Base-by-base conservation (phyloP, 768 basidiomycete species). In the Boletales sp. region DNA sequence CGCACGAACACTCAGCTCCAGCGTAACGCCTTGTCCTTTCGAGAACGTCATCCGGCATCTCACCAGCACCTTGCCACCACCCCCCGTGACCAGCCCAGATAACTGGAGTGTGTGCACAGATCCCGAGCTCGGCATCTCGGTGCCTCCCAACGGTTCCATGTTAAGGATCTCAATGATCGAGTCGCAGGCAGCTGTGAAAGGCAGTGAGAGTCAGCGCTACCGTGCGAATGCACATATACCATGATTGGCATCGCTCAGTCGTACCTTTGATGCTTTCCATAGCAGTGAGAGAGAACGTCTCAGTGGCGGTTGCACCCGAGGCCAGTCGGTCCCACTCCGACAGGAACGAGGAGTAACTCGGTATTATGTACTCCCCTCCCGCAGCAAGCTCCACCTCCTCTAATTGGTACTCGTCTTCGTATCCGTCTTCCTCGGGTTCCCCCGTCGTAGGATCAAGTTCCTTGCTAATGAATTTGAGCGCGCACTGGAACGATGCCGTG, bases 381-480 rank as follows among this genome's bases (percentile, higher is more conserved):
- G 91, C 94, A 51, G 87, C 85, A 46, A 99, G 75, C 66, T 98
- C 96, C 49, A 96, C 82, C 54, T 98, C 96, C 68, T 99, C 96
- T 38, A 97, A 74, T 68, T 92, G 90, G 70, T 99, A 99, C 70
- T 98, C 95, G 72, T 98, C 96, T 64, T 94, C 90, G 68, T 98
- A 99, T n/a, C 96, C 96, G 47, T 96, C 94, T 56, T 90, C 92
- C 70, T 99, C 96, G 9, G 96, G 96, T 62, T 90, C 85, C 19
- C 94, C 94, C 13, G 90, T 94, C 40, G 87, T 80, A 12, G 96
- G 96, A 69, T 99, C 96, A 15, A 98, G 81, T 65, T 99, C 96
- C 70, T 98, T 99, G 74, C 90, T 94, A 59, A 94, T 74, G 65
- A 96, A 99, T 70, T 92, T 93, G 68, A 99, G 84, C 9, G 84